Evolutionary conservation across 805 yeast species (phyloP).

Genomic region (Teunomyces aglyptinius): DNA sequence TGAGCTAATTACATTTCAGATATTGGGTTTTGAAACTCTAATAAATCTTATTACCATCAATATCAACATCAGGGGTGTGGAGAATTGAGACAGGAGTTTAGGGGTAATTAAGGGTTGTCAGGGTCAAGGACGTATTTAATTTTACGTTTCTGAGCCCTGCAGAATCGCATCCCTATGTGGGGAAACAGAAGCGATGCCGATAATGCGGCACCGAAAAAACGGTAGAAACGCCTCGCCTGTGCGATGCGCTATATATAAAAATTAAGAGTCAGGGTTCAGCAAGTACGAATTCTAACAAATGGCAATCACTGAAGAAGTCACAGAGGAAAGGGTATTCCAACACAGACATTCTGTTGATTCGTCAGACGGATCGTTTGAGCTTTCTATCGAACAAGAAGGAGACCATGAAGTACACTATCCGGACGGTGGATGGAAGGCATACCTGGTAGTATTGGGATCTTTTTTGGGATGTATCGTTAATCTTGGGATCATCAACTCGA

Average conservation of each 20-base stretch:
- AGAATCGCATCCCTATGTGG: neutral
- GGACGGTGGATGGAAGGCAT: slow-evolving; percentile 61
- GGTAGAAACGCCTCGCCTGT: neutral
- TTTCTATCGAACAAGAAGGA: neutral
- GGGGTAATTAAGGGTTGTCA: too few species aligned
- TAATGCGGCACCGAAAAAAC: neutral
- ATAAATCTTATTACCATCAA: too few species aligned
- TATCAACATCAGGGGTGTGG: too few species aligned
- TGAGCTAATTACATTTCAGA: too few species aligned
- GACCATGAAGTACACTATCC: slow-evolving; percentile 30
- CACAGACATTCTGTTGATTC: neutral
- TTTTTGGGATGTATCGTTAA: slow-evolving; percentile 54
- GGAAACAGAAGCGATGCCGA: neutral
- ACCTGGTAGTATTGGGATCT: slow-evolving; percentile 55
- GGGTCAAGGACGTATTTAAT: neutral
- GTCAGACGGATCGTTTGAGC: neutral
- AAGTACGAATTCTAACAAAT: neutral
- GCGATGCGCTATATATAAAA: neutral
- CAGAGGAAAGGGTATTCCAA: neutral
- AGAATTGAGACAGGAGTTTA: too few species aligned
- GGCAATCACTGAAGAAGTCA: neutral
- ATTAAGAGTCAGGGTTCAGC: neutral
- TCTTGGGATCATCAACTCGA: slow-evolving; percentile 56
- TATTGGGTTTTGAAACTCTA: too few species aligned
- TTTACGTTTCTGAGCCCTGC: neutral